phyloP scores from a whole-genome alignment of 495 filamentous ascomycete genomes.

The Hypoxylon perforatum region DNA sequence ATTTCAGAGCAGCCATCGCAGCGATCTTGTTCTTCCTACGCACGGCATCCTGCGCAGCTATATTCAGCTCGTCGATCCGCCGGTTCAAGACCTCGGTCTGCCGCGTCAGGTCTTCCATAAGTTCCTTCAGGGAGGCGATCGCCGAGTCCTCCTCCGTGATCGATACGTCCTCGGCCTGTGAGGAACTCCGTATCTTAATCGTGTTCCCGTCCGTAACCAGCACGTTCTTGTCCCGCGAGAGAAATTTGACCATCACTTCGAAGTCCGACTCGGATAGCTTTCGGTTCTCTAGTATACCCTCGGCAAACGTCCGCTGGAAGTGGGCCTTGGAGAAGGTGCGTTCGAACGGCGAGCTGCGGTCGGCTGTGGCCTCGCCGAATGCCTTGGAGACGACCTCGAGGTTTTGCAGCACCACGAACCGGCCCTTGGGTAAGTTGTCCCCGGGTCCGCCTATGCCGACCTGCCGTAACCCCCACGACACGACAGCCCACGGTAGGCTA shows the following conservation, averaged over 20 bases:
- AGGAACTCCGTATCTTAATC: conserved; percentile 74
- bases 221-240: conserved; percentile 73
- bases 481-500: conserved; percentile 60
- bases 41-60: conserved; percentile 75
- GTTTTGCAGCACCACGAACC: conserved; percentile 70
- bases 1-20: conserved; percentile 80
- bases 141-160: conserved; percentile 82
- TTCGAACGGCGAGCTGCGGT: conserved; percentile 65
- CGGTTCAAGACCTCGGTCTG: conserved; percentile 64
- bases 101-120: conserved; percentile 69
- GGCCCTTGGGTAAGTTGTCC: conserved; percentile 60
- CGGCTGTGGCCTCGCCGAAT: conserved; percentile 56
- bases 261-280: conserved; percentile 73
- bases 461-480: conserved; percentile 81
- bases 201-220: conserved; percentile 75
- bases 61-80: conserved; percentile 67
- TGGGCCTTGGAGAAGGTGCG: conserved; percentile 73
- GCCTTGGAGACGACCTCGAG: conserved; percentile 63
- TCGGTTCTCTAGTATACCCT: conserved; percentile 59
- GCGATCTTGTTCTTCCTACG: conserved; percentile 73
- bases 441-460: conserved; percentile 69
- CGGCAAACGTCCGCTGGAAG: conserved; percentile 69
- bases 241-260: conserved; percentile 74
- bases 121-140: conserved; percentile 78
- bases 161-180: conserved; percentile 52